Evolutionary conservation across 2,329 filamentous ascomycete species (phyloP).

Genomic region (Diaporthe humulicola): DNA sequence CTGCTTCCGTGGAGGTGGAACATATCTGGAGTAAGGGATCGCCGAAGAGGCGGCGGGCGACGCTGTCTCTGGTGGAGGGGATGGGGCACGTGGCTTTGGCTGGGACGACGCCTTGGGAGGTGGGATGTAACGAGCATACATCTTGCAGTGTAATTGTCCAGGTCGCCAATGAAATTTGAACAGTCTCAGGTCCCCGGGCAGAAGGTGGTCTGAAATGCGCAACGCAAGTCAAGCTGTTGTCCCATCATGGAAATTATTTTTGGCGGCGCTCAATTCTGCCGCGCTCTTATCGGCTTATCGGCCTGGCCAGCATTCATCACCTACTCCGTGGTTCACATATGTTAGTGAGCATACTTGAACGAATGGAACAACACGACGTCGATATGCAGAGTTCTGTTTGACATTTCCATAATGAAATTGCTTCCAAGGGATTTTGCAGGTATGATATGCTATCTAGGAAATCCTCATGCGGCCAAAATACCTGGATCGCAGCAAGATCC

Average conservation of each 20-base stretch:
- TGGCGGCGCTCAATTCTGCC: slow-evolving; percentile 51
- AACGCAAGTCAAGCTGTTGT: not conserved
- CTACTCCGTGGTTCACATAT: not conserved
- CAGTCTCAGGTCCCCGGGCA: not conserved
- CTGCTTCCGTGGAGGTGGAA: slow-evolving; percentile 33
- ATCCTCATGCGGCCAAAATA: fast-evolving
- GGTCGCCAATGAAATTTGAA: not conserved
- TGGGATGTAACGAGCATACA: slow-evolving; percentile 55
- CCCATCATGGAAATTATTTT: slow-evolving; percentile 37
- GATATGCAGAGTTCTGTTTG: not conserved
- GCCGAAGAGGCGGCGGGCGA: slow-evolving; percentile 43
- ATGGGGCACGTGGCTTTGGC: slow-evolving; percentile 32
- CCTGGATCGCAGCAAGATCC: not conserved
- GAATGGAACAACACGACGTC: not conserved
- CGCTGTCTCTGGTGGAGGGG: slow-evolving; percentile 34
- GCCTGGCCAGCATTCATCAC: not conserved
- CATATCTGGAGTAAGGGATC: slow-evolving; percentile 39
- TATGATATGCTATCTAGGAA: not conserved
- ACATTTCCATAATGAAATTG: not conserved
- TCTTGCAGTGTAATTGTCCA: not conserved
- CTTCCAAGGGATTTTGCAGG: not conserved
- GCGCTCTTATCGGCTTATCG: slow-evolving; percentile 45
- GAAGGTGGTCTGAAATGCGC: not conserved
- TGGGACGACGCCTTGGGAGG: slow-evolving; percentile 47
- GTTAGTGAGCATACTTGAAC: not conserved